Base-by-base conservation (phyloP, 768 basidiomycete genomes). In the Collybia sordida region DNA sequence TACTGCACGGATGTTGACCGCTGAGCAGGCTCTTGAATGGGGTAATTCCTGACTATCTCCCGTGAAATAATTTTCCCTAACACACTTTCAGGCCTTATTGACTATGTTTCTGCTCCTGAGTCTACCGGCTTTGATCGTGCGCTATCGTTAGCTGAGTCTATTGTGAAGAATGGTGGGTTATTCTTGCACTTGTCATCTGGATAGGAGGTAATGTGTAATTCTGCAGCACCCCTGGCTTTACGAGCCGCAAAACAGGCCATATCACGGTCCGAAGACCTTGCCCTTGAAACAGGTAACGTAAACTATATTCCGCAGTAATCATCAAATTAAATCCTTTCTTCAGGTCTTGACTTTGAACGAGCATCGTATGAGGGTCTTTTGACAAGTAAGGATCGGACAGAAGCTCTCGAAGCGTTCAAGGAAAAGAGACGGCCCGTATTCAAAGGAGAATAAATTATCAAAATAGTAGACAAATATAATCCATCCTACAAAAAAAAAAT, bases 301-400 rank as follows among this genome's bases (percentile, higher is more conserved):
- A 57, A 9, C 1, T 9, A 7, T 34, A 15, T 11, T 31, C 5
- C 24, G 17, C 38, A 19, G 8, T 17, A 22, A 23, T 47, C 22
- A 31, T 25, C 38, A 5, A 11, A 23, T 24, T 19, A 22, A 49
- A 19, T 48, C 35, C 42, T 42, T 25, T 31, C 12, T 34, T 6
- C 53, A 83, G 92, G 91, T n/a, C 77, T 98, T n/a, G 91, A 95
- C 64, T 90, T 95, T 54, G 94, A 97, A 66, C 78, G 89, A 28
- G 83, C 85, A 4, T 82, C 88, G 11, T 98, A 98, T 53, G 88
- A 96, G 56, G 78, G 81, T 2, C 74, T 98, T 17, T 72, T 97
- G 18, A 74, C 77, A 27, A 86, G 78, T 6, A 76, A 82, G 54
- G 94, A 98, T 64, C 81, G 94, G 17, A 56, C 77, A 5, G 94